Conservation (phyloP, 2,329 filamentous ascomycete species). For the Nemania diffusa region DNA sequence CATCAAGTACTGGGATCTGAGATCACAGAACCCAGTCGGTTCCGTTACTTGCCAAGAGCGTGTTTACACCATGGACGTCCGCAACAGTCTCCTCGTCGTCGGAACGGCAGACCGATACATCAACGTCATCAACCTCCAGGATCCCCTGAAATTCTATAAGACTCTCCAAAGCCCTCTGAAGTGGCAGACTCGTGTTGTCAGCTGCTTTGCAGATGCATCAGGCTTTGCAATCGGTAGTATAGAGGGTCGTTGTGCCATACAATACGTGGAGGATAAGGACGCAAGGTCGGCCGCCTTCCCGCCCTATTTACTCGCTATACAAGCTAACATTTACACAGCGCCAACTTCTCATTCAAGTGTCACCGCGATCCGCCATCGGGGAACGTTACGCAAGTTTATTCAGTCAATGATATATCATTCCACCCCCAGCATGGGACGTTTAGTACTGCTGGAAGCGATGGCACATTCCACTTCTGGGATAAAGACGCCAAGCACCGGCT, state of each 20-base stretch:
- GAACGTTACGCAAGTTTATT: conserved; percentile 88
- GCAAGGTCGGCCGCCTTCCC: conserved; percentile 62
- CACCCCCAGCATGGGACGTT: conserved; percentile 98
- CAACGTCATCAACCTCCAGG: conserved; percentile 90
- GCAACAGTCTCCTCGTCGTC: conserved; percentile 86
- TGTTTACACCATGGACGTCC: conserved; percentile 91
- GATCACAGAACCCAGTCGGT: conserved; percentile 72
- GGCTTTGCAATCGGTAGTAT: conserved; percentile 97
- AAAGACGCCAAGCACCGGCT: conserved; percentile 89
- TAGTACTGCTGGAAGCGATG: conserved; percentile 93
- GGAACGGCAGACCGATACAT: conserved; percentile 96
- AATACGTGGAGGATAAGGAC: conserved; percentile 98
- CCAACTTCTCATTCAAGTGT: conserved; percentile 99
- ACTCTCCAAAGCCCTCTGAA: conserved; percentile 95
- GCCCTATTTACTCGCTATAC: background rate
- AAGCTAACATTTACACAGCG: conserved; percentile 56
- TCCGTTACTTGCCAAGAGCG: conserved; percentile 77
- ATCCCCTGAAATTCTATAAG: conserved; percentile 94
- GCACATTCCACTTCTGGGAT: conserved; percentile 98
- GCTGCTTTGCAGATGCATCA: conserved; percentile 90
- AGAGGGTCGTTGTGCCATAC: conserved; percentile 95
- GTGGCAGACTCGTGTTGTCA: conserved; percentile 96
- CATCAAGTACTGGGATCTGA: conserved; percentile 88
- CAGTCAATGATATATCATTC: conserved; percentile 97
- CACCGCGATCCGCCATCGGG: conserved; percentile 83